Evolutionary conservation across 2,329 filamentous ascomycete species (phyloP), one percentile per base, ranked within the genome.

Genomic region (Blumeria graminis): DNA sequence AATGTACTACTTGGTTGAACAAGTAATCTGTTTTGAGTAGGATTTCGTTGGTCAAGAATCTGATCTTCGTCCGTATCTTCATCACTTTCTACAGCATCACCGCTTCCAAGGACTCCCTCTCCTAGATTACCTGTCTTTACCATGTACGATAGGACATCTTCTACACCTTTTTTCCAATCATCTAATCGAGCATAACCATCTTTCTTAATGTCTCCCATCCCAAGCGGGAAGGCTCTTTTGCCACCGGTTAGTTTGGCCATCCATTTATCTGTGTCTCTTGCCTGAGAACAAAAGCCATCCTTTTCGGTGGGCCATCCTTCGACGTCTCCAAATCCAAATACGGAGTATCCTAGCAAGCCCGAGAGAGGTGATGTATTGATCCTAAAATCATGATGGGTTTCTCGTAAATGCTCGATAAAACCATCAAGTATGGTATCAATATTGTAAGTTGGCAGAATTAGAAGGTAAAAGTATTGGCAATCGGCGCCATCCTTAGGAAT

Each of bases 311-410:
- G 86, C 90, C 92, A 98, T 57, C 85, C 87, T 66, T 94, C 86
- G 60, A 77, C 80, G 67, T 96, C 90, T 16, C 90, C 90, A 64
- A 95, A 84, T 0, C 92, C 92, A 71, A 96, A 96, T 0, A 96
- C 88, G 0, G 86, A 86, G 66, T 94, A 96, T 8, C 90, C 90
- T 1, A 89, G 71, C 14, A 96, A 69, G 1, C 74, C 71, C 0
- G 82, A 81, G 51, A 98, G 70, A 0, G 92, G 84, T 0, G 85
- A 82, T 0, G 88, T 94, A 63, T 96, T 89, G 61, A 98, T 93
- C 57, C 90, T 80, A 72, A 96, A 96, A 68, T 98, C 92, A 70
- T 96, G 81, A 66, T 96, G 90, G 0, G 89, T 96, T 67, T 98
- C 90, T 65, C 84, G 76, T 6, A 98, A 71, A 67, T 94, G 87